Evolutionary conservation across 2,329 filamentous ascomycete species (phyloP).

Genomic region (Alternaria arbusti): DNA sequence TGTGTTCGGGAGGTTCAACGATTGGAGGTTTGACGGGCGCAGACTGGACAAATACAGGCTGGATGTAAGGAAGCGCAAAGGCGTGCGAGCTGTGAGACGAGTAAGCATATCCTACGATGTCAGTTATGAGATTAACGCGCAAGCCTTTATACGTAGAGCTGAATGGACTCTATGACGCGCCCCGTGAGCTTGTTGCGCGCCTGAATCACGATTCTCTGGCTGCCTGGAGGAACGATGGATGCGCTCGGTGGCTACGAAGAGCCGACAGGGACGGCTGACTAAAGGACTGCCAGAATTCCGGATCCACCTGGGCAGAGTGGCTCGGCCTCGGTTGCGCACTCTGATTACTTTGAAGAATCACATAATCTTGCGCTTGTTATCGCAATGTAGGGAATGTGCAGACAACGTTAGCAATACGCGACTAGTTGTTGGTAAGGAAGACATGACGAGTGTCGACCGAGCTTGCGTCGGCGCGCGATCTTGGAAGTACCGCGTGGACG

Average conservation of each 20-base stretch:
- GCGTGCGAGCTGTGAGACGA: conserved; percentile 5
- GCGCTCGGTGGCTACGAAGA: neutral
- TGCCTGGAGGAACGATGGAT: neutral
- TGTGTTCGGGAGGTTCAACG: neutral
- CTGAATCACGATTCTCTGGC: neutral
- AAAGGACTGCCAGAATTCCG: neutral
- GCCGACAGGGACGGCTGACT: neutral
- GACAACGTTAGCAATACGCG: neutral
- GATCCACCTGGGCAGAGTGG: neutral
- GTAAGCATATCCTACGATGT: conserved; percentile 8
- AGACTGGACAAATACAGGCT: conserved; percentile 6
- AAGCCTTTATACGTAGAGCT: neutral
- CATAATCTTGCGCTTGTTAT: neutral
- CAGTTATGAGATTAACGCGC: neutral
- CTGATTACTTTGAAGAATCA: neutral
- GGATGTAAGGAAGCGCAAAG: conserved; percentile 4
- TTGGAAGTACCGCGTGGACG: too few species aligned
- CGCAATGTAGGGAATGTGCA: neutral
- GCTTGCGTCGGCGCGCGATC: neutral
- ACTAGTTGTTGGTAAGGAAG: neutral
- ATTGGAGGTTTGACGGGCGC: neutral
- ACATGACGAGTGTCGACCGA: neutral
- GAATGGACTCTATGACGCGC: neutral
- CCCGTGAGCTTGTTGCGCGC: neutral
- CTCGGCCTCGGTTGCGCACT: neutral